Evolutionary conservation across 179 eudicot genomes (phyloP).

Genomic region (Actinidia arguta): DNA sequence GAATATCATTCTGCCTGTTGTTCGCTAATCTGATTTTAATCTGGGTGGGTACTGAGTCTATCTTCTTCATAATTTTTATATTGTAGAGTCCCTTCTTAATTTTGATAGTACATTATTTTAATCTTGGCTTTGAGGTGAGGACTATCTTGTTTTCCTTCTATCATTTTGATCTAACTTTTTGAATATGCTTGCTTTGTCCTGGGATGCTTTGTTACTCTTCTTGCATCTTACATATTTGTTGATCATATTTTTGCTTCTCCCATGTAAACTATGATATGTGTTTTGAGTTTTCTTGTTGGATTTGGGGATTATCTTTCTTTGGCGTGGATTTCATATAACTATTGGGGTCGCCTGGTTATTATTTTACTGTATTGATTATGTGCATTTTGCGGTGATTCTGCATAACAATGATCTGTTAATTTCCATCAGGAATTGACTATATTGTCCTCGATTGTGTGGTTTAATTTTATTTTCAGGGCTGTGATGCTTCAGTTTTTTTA

Average conservation of each 20-base stretch:
- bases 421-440: neutral
- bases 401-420: neutral
- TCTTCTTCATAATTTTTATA: neutral
- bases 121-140: neutral
- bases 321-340: neutral
- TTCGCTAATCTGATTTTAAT: too few species aligned
- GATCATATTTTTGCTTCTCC: neutral
- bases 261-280: neutral
- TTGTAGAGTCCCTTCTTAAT: neutral
- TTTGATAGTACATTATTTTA: neutral
- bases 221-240: neutral
- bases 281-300: neutral
- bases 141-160: neutral
- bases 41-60: neutral
- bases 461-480: conserved; percentile 17
- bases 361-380: conserved; percentile 4
- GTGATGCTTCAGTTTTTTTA: conserved; percentile 24
- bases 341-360: neutral
- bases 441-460: neutral
- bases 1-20: too few species aligned
- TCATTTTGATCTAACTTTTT: neutral
- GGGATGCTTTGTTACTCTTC: neutral
- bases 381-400: neutral
- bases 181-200: neutral
- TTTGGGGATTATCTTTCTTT: neutral